phyloP scores from a whole-genome alignment of 192 early-diverging fungal genomes.

The Backusella australiensis region DNA sequence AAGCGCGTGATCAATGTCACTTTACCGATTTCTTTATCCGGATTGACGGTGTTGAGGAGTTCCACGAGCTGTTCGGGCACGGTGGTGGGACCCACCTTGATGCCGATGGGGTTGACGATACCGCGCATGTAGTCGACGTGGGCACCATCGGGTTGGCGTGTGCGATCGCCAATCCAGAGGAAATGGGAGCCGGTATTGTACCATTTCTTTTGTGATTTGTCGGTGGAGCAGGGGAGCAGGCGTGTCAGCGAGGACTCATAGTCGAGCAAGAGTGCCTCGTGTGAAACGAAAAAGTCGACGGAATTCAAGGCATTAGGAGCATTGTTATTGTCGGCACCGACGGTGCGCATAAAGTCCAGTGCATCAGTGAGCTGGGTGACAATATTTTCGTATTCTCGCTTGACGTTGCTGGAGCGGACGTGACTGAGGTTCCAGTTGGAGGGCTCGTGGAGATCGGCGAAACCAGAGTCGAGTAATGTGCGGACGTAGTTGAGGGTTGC shows the following conservation, averaged over 20 bases:
- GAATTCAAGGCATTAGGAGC: conserved; percentile 56
- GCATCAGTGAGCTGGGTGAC: conserved; percentile 85
- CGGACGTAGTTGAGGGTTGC: conserved; percentile 96
- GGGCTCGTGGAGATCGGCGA: conserved; percentile 92
- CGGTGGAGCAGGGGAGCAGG: conserved; percentile 45
- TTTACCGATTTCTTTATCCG: conserved; percentile 82
- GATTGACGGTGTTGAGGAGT: conserved; percentile 86
- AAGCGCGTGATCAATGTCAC: conserved; percentile 96
- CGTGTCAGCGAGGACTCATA: conserved; percentile 90
- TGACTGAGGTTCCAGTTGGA: conserved; percentile 88
- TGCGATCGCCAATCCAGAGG: conserved; percentile 98
- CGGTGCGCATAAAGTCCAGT: conserved; percentile 91
- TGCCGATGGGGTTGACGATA: conserved; percentile 94
- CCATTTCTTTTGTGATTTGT: conserved; percentile 51
- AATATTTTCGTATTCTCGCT: conserved; percentile 87
- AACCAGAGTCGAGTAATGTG: conserved; percentile 75
- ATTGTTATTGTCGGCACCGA: conserved; percentile 72
- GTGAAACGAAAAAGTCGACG: conserved; percentile 92
- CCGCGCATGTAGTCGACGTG: conserved; percentile 98
- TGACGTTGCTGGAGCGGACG: conserved; percentile 74
- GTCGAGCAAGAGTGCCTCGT: conserved; percentile 94
- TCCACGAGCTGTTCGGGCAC: conserved; percentile 81
- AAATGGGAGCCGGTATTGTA: conserved; percentile 97
- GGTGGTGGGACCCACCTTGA: conserved; percentile 95
- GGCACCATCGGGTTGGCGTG: conserved; percentile 89